These are phyloP conservation scores for Globisporangium iwayamae DNA, from an alignment of 352 stramenopile genomes.

Conservation along the genomic window DNA sequence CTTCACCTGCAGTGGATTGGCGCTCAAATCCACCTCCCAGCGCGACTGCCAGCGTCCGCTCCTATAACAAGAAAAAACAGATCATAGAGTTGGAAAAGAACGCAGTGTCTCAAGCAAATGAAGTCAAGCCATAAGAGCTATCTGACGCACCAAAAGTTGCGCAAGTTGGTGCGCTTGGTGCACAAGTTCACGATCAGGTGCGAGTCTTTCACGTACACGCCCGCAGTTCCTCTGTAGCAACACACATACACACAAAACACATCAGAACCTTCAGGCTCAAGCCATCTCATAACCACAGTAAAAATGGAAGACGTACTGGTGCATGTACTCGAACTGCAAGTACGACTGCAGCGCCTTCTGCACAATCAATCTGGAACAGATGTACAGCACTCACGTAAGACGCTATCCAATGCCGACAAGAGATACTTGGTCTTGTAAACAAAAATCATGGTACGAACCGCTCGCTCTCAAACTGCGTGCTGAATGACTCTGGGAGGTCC, in stretches of 20 bases:
- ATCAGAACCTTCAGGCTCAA: background rate
- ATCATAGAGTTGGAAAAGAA: background rate
- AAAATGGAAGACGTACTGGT: slow-evolving; percentile 30
- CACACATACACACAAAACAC: background rate
- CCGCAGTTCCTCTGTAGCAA: slow-evolving; percentile 55
- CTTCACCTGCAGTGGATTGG: slow-evolving; percentile 38
- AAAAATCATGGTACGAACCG: slow-evolving; percentile 31
- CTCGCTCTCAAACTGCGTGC: slow-evolving; percentile 58
- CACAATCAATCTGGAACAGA: slow-evolving; percentile 29
- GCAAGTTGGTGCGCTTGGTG: slow-evolving; percentile 84
- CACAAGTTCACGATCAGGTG: slow-evolving; percentile 76
- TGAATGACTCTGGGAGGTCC: slow-evolving; percentile 36
- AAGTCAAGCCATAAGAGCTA: background rate
- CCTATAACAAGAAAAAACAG: slow-evolving; percentile 11
- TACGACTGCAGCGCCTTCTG: slow-evolving; percentile 79
- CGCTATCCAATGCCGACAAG: background rate
- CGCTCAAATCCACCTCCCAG: slow-evolving; percentile 67
- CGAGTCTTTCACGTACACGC: slow-evolving; percentile 69
- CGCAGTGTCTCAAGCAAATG: background rate
- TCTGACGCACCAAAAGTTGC: slow-evolving; percentile 76
- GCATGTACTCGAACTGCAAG: slow-evolving; percentile 83
- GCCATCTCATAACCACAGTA: too few species aligned
- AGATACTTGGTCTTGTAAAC: background rate
- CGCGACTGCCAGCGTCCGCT: slow-evolving; percentile 80
- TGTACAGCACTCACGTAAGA: background rate